Evolutionary conservation across 495 filamentous ascomycete species (phyloP).

Genomic region (Trichocladium uniseriatum): DNA sequence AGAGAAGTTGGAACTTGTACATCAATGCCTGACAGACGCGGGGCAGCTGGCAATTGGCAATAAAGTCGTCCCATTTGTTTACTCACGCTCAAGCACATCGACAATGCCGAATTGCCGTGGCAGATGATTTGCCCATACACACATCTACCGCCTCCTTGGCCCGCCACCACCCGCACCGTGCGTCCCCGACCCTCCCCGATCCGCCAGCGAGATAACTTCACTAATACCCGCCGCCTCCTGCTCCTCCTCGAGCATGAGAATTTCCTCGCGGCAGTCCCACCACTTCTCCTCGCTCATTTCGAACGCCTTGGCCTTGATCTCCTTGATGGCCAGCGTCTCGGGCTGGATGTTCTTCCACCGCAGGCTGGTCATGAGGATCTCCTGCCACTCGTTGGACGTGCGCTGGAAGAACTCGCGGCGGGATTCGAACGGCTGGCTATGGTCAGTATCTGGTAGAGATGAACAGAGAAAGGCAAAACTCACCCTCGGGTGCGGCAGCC

Average conservation of each 20-base stretch:
- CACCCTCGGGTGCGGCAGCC: conserved; percentile 49
- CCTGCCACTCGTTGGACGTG: conserved; percentile 86
- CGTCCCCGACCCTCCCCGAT: conserved; percentile 46
- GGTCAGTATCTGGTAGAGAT: conserved; percentile 20
- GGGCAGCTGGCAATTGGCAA: too few relatives aligned
- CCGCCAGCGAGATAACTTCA: conserved; percentile 81
- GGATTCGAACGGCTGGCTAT: conserved; percentile 78
- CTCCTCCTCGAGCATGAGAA: conserved; percentile 86
- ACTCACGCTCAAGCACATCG: too few relatives aligned
- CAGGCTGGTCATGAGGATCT: conserved; percentile 59
- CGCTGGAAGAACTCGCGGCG: conserved; percentile 86
- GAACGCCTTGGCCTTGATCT: conserved; percentile 83
- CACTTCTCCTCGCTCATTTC: conserved; percentile 86
- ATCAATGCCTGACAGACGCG: too few relatives aligned
- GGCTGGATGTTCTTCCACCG: conserved; percentile 49
- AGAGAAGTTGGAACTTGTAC: too few relatives aligned
- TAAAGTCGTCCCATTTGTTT: too few relatives aligned
- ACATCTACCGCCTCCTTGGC: conserved; percentile 25
- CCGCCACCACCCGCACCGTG: conserved; percentile 47
- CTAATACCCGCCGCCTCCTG: conserved; percentile 93
- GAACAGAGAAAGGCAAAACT: conserved; percentile 4
- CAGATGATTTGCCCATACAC: too few relatives aligned
- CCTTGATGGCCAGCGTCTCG: conserved; percentile 69
- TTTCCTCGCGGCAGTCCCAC: conserved; percentile 97
- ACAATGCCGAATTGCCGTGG: too few relatives aligned